Base-by-base conservation (phyloP, 192 early-diverging fungal genomes). In the Physocladia obscura region DNA sequence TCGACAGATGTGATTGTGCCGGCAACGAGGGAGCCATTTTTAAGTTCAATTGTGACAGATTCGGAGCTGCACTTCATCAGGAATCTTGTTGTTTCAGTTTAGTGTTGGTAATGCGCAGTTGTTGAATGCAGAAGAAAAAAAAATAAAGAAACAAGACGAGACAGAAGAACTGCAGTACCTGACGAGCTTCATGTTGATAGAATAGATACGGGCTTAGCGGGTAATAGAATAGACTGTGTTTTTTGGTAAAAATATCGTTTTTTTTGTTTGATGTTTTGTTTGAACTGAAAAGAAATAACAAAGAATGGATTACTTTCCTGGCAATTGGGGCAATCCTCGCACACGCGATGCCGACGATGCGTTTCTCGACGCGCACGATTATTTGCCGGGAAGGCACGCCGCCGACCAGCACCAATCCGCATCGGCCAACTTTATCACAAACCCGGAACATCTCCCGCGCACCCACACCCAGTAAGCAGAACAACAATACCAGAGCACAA, bases 21-120 rank as follows among this genome's bases (percentile, higher is more conserved):
- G 75, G 93, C 89, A 38, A 99, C 92, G 67, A 96, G 84, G 17
- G 96, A 98, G 55, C 97, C 97, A 76, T 99, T 99, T 73, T 99
- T 99, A 56, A 99, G 86, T 82, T 99, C 97, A 76, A 99, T 91
- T 11, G 96, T 97, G 49, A 99, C 97, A 30, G 94, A 94, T 83
- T 98, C 95, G 78, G 92, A 94, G 68, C 88, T 90, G 76, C 94
- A 88, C 84, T 98, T 98, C 93, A 96, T 95, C 75, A 98, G 86
- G 84, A 98, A 98, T 80, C 96, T 93, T 11, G 11, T n/a, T 11
- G 11, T 19, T 19, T 11, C 11, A 22, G 51, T 19, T n/a, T 19
- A 26, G 13, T 24, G 40, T 8, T 44, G 40, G 40, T 44, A 19
- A 13, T 8, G 19, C 40, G 40, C 11, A 19, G 8, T 8, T 44